phyloP scores from a whole-genome alignment of 2,329 filamentous ascomycete species.

The Bipolaris bicolor region DNA sequence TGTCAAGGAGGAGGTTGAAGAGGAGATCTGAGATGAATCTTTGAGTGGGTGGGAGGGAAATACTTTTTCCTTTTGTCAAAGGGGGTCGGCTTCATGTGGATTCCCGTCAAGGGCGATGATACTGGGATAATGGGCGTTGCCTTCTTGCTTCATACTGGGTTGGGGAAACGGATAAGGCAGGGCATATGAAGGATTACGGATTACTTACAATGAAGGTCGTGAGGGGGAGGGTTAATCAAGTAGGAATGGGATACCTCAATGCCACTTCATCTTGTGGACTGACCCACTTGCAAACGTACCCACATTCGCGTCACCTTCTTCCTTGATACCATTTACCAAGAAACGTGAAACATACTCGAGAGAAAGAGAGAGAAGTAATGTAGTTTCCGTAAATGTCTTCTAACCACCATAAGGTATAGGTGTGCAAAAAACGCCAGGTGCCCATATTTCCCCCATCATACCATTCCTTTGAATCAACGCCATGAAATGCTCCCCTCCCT shows the following conservation, averaged over 20 bases:
- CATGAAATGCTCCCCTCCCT: conserved; percentile 27
- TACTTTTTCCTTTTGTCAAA: background rate
- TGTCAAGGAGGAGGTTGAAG: background rate
- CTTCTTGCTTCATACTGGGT: background rate
- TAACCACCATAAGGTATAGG: conserved; percentile 11
- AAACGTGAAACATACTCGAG: background rate
- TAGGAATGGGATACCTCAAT: background rate
- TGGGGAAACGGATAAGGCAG: background rate
- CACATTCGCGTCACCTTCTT: background rate
- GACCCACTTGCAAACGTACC: background rate
- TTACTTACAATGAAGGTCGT: background rate
- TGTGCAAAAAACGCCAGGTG: conserved; percentile 25
- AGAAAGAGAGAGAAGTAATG: background rate
- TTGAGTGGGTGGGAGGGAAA: too few species aligned
- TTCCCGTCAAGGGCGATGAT: too few species aligned
- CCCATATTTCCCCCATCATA: conserved; percentile 16
- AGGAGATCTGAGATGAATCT: background rate
- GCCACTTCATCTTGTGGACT: too few species aligned
- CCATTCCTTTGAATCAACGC: conserved; percentile 25
- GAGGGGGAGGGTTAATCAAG: background rate
- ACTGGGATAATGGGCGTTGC: background rate
- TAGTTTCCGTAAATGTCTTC: background rate
- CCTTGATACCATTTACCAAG: background rate
- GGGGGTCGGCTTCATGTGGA: too few species aligned
- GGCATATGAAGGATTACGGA: background rate